These are phyloP conservation scores for Astragalus glycyphyllos DNA, from an alignment of 306 rosid genomes.

Conservation along the genomic window DNA sequence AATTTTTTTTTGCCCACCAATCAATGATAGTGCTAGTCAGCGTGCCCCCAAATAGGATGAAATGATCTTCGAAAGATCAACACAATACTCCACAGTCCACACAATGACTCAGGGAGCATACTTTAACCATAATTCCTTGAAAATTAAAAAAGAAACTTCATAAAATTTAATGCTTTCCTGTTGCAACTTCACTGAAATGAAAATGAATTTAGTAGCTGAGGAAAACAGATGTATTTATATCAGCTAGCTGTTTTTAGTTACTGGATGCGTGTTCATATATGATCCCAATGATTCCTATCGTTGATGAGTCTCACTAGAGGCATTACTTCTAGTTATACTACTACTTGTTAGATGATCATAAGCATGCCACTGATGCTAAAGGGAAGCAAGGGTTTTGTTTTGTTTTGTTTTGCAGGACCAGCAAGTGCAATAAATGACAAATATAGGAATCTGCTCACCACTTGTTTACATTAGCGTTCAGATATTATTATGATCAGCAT, in stretches of 20 bases:
- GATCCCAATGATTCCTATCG: conserved; percentile 18
- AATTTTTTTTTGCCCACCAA: too few relatives aligned
- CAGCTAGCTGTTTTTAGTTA: background rate
- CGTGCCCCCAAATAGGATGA: background rate
- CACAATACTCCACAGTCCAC: too few relatives aligned
- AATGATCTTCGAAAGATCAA: conserved; percentile 4
- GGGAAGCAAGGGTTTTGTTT: too few relatives aligned
- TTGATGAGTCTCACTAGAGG: background rate
- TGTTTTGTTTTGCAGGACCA: conserved; percentile 1
- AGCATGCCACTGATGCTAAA: too few relatives aligned
- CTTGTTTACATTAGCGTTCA: too few relatives aligned
- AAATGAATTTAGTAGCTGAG: background rate
- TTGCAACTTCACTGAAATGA: background rate
- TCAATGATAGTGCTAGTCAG: background rate
- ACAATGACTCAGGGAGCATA: too few relatives aligned
- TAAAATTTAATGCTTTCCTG: background rate
- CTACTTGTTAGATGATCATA: too few relatives aligned
- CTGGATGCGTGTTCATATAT: background rate
- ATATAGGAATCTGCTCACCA: conserved; percentile 51
- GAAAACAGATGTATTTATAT: background rate
- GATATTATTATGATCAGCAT: too few relatives aligned
- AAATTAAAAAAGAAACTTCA: background rate
- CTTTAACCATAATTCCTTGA: conserved; percentile 10
- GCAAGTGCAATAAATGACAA: conserved; percentile 81
- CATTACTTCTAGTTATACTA: too few relatives aligned